Conservation (phyloP, 768 basidiomycete genomes). For the Termitomyces sp. region DNA sequence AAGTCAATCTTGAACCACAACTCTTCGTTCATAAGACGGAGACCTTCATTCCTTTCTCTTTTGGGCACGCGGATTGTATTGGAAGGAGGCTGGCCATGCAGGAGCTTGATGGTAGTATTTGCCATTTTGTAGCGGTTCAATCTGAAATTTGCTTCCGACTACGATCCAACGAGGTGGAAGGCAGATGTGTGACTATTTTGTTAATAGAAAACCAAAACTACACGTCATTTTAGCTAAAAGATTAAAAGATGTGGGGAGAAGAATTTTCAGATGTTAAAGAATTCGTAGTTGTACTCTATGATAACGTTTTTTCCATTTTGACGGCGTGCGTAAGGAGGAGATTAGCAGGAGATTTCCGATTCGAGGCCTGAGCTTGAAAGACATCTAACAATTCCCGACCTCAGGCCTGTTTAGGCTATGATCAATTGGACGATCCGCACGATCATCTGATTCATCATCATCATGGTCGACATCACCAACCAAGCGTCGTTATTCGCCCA, state of each 20-base stretch:
- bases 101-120: constrained; percentile 26
- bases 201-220: constrained; percentile 24
- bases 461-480: neutral
- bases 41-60: constrained; percentile 33
- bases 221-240: constrained; percentile 12
- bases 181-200: constrained; percentile 23
- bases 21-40: constrained; percentile 19
- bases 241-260: no score
- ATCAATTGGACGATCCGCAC: neutral
- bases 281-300: neutral
- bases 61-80: constrained; percentile 46
- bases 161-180: constrained; percentile 21
- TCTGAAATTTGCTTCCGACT: constrained; percentile 21
- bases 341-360: neutral
- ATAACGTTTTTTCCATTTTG: neutral
- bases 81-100: constrained; percentile 33
- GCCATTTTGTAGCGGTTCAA: constrained; percentile 25
- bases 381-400: neutral
- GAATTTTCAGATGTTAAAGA: neutral
- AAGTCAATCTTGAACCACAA: constrained; percentile 14
- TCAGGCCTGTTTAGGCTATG: no score
- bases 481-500: neutral
- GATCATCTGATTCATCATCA: neutral
- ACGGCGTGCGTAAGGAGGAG: neutral
- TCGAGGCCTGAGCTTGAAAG: neutral